Percentiles rank a stretch among this genome's conserved stretches.
phyloP scores from a whole-genome alignment of 2,329 filamentous ascomycete genomes.

The Thermomyces lanuginosus region DNA sequence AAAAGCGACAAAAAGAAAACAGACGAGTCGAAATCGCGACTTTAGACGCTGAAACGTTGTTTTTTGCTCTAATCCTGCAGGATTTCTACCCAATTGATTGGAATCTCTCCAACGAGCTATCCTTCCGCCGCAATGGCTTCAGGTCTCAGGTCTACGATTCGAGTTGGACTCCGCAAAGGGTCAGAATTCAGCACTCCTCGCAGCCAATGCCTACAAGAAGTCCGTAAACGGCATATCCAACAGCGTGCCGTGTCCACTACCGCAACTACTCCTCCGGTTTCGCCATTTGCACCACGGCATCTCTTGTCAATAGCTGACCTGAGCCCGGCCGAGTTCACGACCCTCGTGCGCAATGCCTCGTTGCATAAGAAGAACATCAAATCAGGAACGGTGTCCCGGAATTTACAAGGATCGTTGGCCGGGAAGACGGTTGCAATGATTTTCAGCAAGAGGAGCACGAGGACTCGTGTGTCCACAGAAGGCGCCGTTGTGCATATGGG shows the following conservation, averaged over 20 bases:
- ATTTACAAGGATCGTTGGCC: slow-evolving; percentile 45
- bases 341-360: slow-evolving; percentile 67
- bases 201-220: too few relatives aligned
- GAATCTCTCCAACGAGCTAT: too few relatives aligned
- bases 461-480: slow-evolving; percentile 87
- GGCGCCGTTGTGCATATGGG: slow-evolving; percentile 75
- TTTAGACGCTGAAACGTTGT: too few relatives aligned
- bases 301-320: slow-evolving; percentile 84
- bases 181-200: too few relatives aligned
- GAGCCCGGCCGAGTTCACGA: slow-evolving; percentile 59
- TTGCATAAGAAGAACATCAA: slow-evolving; percentile 64
- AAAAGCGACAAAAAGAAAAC: too few relatives aligned
- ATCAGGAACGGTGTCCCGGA: slow-evolving; percentile 42
- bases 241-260: slow-evolving; percentile 14
- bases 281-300: slow-evolving; percentile 57
- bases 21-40: too few relatives aligned
- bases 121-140: too few relatives aligned
- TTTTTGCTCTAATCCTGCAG: too few relatives aligned
- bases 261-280: slow-evolving; percentile 28
- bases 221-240: too few relatives aligned
- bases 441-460: slow-evolving; percentile 90
- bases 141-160: too few relatives aligned
- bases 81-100: too few relatives aligned
- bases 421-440: slow-evolving; percentile 83
- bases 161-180: too few relatives aligned